Evolutionary conservation across 495 filamentous ascomycete species (phyloP).

Genomic region (Neurospora terricola): DNA sequence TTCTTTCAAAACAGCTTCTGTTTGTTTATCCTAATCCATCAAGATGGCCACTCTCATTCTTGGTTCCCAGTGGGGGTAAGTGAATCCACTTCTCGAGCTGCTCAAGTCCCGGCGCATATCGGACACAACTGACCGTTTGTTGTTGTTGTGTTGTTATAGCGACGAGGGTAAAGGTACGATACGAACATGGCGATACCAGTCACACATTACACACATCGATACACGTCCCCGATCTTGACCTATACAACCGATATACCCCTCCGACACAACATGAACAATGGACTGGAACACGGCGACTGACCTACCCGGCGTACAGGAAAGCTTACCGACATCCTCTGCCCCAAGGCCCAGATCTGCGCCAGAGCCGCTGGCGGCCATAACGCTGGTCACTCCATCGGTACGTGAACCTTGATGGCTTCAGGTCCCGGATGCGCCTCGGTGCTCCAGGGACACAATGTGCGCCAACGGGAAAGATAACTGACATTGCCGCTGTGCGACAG

Average conservation of each 20-base stretch:
- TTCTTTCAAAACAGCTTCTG: background rate
- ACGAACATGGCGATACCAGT: background rate
- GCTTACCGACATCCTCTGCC: conserved; percentile 31
- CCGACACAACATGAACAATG: background rate
- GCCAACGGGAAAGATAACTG: background rate
- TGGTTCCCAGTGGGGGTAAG: conserved; percentile 21
- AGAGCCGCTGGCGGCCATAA: conserved; percentile 27
- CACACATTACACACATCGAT: background rate
- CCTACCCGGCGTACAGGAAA: conserved; percentile 27
- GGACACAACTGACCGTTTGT: background rate
- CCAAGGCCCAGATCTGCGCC: conserved; percentile 28
- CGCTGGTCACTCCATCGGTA: conserved; percentile 53
- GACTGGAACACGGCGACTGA: conserved; percentile 51
- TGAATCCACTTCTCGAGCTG: conserved; percentile 5
- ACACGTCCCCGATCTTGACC: background rate
- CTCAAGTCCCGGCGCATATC: background rate
- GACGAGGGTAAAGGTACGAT: conserved; percentile 64
- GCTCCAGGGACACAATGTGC: background rate
- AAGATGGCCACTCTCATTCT: conserved; percentile 23
- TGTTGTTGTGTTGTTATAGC: conserved; percentile 34
- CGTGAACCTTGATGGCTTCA: conserved; percentile 24
- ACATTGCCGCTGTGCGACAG: conserved; percentile 6
- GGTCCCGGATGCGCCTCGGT: conserved; percentile 5
- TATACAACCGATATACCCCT: background rate
- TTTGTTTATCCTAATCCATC: background rate